Percentiles rank a stretch among this genome's conserved stretches.
phyloP scores from a whole-genome alignment of 495 filamentous ascomycete genomes.

The Cenococcum geophilum region DNA sequence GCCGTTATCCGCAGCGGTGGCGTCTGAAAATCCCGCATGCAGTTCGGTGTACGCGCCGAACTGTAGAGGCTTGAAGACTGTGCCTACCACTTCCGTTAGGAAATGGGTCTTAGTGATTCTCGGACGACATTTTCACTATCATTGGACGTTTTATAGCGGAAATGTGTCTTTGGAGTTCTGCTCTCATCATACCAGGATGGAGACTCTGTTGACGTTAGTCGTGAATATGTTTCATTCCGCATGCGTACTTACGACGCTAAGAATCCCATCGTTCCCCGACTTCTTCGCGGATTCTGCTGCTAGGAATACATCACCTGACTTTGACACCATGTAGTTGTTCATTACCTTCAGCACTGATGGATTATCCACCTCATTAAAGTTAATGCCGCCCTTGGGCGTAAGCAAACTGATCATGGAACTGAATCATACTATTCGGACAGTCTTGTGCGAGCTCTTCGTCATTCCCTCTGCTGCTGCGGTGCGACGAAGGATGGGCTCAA shows the following conservation, averaged over 20 bases:
- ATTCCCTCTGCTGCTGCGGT: neutral
- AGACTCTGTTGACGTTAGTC: slow-evolving; percentile 14
- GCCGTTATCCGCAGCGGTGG: slow-evolving; percentile 35
- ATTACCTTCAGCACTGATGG: slow-evolving; percentile 8
- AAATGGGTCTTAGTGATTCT: neutral
- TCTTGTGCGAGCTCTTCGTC: neutral
- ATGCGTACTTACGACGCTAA: neutral
- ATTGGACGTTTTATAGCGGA: slow-evolving; percentile 22
- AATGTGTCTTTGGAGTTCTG: slow-evolving; percentile 41
- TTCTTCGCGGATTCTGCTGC: slow-evolving; percentile 14
- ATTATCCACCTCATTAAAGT: neutral
- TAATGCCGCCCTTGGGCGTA: slow-evolving; percentile 14
- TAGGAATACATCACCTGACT: slow-evolving; percentile 16
- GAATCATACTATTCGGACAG: slow-evolving; percentile 20
- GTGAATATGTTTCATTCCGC: neutral
- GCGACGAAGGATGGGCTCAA: slow-evolving; percentile 10
- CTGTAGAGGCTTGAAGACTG: slow-evolving; percentile 34
- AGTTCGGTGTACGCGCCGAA: slow-evolving; percentile 45
- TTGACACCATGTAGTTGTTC: slow-evolving; percentile 22
- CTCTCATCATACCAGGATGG: slow-evolving; percentile 44
- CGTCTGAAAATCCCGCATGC: slow-evolving; percentile 41
- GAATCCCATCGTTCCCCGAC: neutral
- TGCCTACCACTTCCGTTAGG: slow-evolving; percentile 16
- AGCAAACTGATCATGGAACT: slow-evolving; percentile 4
- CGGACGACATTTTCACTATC: slow-evolving; percentile 14